Evolutionary conservation across 208 protist species (phyloP), one percentile per base, ranked within the genome.

Genomic region (Novymonas esmeraldas): DNA sequence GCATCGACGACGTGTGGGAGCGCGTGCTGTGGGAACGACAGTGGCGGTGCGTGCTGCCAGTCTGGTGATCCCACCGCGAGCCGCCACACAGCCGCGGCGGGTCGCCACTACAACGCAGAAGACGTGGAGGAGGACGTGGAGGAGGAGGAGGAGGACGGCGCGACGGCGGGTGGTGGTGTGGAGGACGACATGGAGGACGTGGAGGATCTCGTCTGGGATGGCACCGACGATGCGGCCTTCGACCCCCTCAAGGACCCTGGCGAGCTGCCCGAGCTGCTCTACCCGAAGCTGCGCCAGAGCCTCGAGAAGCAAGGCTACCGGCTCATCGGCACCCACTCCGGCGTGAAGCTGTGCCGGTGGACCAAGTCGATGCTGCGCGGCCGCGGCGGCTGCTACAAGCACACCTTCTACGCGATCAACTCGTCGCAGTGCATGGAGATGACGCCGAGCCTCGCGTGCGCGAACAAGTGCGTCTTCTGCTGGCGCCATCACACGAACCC

Each of bases 291-390:
- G 34, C 85, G 92, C 14, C 69, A 88, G 34, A 90, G 85, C 39
- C 66, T 99, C n/a, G 88, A 91, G 44, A 98, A 98, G 71, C 97
- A 99, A 57, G 98, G 94, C 26, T 98, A 98, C 73, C 87, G 87
- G 24, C 77, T 98, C 16, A 78, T 98, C 26, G 98, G 98, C 50
- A 89, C 84, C 22, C 98, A 99, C 89, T 96, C 85, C 26, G 98
- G 95, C 11, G 98, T 99, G 54, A 99, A 99, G 81, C 80, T 99
- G 72, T 99, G 97, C 79, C 87, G 98, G 14, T 99, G 98, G 97
- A 99, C 97, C 10, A 98, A 99, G 82, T 78, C 89, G 10, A 98
- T 98, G 95, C 84, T 99, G 44, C 92, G 98, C 18, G 97, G 97
- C 13, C 82, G 96, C 20, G 98, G 98, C 22, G 97, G 97, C 16